These are phyloP conservation scores for Quercus ilex DNA, from an alignment of 306 rosid species.

Conservation along the genomic window DNA sequence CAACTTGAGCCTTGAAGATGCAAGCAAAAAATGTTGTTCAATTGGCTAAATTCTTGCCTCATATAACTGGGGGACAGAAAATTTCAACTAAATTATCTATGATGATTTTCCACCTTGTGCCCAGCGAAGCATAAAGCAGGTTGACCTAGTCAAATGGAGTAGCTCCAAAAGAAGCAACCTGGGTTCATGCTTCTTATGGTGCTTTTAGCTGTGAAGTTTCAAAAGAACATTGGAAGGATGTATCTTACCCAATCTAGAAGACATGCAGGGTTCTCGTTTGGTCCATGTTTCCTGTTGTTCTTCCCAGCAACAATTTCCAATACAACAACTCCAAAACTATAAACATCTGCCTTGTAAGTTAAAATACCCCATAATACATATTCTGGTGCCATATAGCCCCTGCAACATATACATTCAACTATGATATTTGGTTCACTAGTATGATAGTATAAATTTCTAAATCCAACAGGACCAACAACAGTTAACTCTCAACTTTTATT, in stretches of 20 bases:
- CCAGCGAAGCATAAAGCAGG: too few species aligned
- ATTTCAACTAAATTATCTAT: too few species aligned
- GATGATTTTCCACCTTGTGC: too few species aligned
- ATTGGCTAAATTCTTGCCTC: too few species aligned
- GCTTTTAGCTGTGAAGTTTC: background rate
- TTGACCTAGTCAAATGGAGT: background rate
- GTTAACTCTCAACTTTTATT: background rate
- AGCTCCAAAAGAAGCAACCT: background rate
- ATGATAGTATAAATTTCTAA: background rate
- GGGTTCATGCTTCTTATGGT: too few species aligned
- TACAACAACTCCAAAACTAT: conserved; percentile 57
- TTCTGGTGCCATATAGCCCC: conserved; percentile 81
- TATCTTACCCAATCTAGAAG: conserved; percentile 58
- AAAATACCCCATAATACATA: conserved; percentile 65
- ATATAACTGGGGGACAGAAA: too few species aligned
- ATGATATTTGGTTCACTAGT: background rate
- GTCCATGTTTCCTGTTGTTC: conserved; percentile 31
- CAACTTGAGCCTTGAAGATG: too few species aligned
- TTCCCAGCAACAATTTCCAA: conserved; percentile 50
- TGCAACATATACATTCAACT: conserved; percentile 10
- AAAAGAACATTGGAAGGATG: background rate
- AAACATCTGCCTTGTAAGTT: conserved; percentile 56
- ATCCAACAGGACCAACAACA: background rate
- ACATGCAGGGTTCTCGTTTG: conserved; percentile 46
- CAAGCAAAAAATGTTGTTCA: too few species aligned